Conservation (phyloP, 2,329 filamentous ascomycete genomes). For the Colletotrichum tamarilloi region DNA sequence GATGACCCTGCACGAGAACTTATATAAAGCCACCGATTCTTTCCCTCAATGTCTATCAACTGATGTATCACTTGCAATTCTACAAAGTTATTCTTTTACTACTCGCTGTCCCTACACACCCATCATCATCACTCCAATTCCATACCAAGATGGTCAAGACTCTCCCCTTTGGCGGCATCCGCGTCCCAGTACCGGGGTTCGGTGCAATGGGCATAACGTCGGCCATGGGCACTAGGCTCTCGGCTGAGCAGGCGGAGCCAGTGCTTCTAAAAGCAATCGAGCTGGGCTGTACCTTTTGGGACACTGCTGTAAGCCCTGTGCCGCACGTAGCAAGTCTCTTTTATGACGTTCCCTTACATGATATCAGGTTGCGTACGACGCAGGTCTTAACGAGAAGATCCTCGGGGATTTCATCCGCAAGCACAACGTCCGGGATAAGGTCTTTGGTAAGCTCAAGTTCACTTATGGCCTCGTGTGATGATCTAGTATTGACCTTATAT, state of each 20-base stretch:
- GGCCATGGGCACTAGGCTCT: slow-evolving; percentile 54
- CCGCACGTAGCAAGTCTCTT: not conserved
- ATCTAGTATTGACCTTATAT: not conserved
- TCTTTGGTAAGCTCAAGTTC: slow-evolving; percentile 51
- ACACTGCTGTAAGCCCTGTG: slow-evolving; percentile 51
- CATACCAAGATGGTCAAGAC: slow-evolving; percentile 51
- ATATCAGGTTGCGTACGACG: slow-evolving; percentile 54
- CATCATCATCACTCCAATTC: too few species aligned
- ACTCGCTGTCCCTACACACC: not conserved
- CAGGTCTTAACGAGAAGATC: slow-evolving; percentile 60
- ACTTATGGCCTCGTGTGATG: too few species aligned
- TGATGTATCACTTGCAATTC: not conserved
- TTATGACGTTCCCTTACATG: not conserved
- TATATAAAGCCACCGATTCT: not conserved
- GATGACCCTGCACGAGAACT: not conserved
- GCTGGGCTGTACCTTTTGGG: slow-evolving; percentile 57
- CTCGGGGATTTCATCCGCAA: slow-evolving; percentile 61
- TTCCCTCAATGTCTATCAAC: not conserved
- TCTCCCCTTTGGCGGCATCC: slow-evolving; percentile 49
- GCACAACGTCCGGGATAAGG: slow-evolving; percentile 59
- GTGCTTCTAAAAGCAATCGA: slow-evolving; percentile 61
- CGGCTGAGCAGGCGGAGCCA: slow-evolving; percentile 57
- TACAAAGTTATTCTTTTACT: not conserved
- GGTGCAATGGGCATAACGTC: slow-evolving; percentile 61
- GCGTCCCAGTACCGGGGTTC: slow-evolving; percentile 56